phyloP scores from a whole-genome alignment of 139 green algal species.

The Eudorina sp. region DNA sequence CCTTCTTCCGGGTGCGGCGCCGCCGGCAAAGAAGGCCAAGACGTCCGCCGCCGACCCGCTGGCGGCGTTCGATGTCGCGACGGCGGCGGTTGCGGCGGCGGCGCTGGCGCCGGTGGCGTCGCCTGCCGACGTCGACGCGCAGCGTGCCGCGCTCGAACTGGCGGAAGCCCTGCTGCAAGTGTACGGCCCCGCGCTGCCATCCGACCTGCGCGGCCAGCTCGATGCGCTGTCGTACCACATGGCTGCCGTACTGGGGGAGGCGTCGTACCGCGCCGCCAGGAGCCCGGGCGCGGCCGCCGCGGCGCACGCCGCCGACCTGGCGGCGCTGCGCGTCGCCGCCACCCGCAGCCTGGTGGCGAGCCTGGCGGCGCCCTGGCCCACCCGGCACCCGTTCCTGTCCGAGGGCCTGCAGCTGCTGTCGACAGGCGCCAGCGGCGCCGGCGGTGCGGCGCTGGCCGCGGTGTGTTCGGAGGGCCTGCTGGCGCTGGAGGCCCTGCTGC shows the following conservation, averaged over 20 bases:
- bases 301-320: background rate
- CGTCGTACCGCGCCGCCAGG: background rate
- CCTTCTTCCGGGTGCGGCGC: background rate
- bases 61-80: slow-evolving; percentile 3
- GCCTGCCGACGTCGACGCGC: slow-evolving; percentile 15
- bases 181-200: slow-evolving; percentile 48
- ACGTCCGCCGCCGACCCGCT: slow-evolving; percentile 28
- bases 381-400: slow-evolving; percentile 63
- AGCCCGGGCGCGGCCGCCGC: background rate
- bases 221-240: slow-evolving; percentile 69
- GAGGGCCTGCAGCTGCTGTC: slow-evolving; percentile 63
- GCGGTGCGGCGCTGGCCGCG: slow-evolving; percentile 22
- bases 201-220: slow-evolving; percentile 51
- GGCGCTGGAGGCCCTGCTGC: slow-evolving; percentile 66
- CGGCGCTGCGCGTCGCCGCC: slow-evolving; percentile 58
- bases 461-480: slow-evolving; percentile 9
- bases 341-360: slow-evolving; percentile 65
- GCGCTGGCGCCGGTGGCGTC: slow-evolving; percentile 8
- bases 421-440: slow-evolving; percentile 9
- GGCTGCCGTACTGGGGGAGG: slow-evolving; percentile 51
- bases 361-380: slow-evolving; percentile 62
- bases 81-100: slow-evolving; percentile 32
- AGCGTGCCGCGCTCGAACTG: slow-evolving; percentile 25
- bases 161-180: slow-evolving; percentile 25
- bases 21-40: slow-evolving; percentile 35